These are phyloP conservation scores for Carex myosuroides DNA, from an alignment of 176 grass and related monocot species.

Conservation along the genomic window DNA sequence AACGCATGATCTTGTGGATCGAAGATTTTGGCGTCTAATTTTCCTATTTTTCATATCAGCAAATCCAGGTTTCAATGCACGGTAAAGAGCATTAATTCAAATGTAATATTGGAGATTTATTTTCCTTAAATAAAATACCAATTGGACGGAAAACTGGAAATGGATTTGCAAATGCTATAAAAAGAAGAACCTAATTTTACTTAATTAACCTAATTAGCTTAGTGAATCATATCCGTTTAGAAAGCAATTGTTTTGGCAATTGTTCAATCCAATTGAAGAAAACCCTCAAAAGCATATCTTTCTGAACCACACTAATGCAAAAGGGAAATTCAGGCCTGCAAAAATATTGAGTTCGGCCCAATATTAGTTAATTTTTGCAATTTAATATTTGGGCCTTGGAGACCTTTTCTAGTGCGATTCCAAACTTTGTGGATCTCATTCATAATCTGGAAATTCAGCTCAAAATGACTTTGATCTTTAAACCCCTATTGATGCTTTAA, in stretches of 20 bases:
- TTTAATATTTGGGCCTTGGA: too few species aligned
- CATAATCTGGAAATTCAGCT: too few species aligned
- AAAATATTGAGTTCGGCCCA: background rate
- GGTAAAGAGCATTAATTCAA: background rate
- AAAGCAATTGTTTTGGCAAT: background rate
- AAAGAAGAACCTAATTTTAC: too few species aligned
- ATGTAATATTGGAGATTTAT: conserved; percentile 9
- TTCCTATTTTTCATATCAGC: background rate
- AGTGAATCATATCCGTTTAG: background rate
- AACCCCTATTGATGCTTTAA: too few species aligned
- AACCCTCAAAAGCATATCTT: background rate
- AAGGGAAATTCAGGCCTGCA: background rate
- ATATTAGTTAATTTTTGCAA: too few species aligned
- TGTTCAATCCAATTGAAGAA: background rate
- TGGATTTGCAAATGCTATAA: background rate
- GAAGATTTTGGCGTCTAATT: background rate
- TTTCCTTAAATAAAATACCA: background rate
- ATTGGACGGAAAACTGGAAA: background rate
- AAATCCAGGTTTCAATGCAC: background rate
- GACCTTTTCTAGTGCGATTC: too few species aligned
- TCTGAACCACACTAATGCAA: background rate
- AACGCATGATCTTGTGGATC: background rate
- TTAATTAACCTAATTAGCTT: background rate
- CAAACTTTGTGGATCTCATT: too few species aligned
- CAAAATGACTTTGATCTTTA: too few species aligned